Percentiles rank a stretch among this genome's conserved stretches.
phyloP scores from a whole-genome alignment of 371 early-diverging fungal species.

The Mucor indicus region DNA sequence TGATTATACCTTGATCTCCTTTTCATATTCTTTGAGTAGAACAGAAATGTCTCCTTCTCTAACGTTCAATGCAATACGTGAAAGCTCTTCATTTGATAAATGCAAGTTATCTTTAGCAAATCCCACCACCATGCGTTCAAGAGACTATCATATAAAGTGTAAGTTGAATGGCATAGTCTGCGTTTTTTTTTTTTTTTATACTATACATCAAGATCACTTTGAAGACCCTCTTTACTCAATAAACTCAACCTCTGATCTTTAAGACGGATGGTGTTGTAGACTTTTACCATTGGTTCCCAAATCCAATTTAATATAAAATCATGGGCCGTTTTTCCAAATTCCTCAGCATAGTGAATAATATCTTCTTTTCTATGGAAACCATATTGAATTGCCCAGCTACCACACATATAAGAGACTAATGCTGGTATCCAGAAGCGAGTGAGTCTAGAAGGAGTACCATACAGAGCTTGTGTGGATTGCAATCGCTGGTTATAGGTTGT shows the following conservation, averaged over 20 bases:
- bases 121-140: slow-evolving; percentile 86
- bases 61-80: slow-evolving; percentile 40
- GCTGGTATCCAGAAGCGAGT: slow-evolving; percentile 67
- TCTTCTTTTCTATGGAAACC: slow-evolving; percentile 49
- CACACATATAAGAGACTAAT: slow-evolving; percentile 33
- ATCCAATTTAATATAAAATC: slow-evolving; percentile 77
- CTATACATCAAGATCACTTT: slow-evolving; percentile 79
- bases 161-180: not conserved
- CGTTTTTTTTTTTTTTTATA: slow-evolving; percentile 3
- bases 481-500: slow-evolving; percentile 12
- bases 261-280: slow-evolving; percentile 87
- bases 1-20: slow-evolving; percentile 61
- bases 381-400: slow-evolving; percentile 33
- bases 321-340: slow-evolving; percentile 49
- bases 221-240: slow-evolving; percentile 72
- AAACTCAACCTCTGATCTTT: slow-evolving; percentile 71
- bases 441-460: slow-evolving; percentile 44
- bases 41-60: slow-evolving; percentile 79
- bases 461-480: slow-evolving; percentile 13
- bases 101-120: slow-evolving; percentile 70
- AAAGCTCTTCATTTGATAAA: slow-evolving; percentile 34
- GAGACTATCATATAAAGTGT: slow-evolving; percentile 42
- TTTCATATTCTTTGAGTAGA: slow-evolving; percentile 77
- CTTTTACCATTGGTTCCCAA: slow-evolving; percentile 67
- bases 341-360: slow-evolving; percentile 41